Base-by-base conservation (phyloP, 371 early-diverging fungal species). In the Quaeritorhiza haematococci region DNA sequence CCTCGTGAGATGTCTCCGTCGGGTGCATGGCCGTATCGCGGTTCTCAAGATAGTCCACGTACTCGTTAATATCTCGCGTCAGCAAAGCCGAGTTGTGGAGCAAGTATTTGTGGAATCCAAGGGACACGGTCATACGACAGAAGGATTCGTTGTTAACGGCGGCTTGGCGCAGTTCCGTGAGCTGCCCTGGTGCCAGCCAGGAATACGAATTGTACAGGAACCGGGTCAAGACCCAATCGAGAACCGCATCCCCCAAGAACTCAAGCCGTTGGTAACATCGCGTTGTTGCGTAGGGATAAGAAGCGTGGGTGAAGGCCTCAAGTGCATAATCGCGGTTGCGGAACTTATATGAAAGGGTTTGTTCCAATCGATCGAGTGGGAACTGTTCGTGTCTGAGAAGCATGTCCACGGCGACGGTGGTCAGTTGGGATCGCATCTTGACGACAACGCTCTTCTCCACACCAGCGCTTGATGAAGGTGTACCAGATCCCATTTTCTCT, bases 211-310 rank as follows among this genome's bases (percentile, higher is more conserved):
- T 64, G 59, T 78, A 94, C 49, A 91, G 85, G 52, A 89, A 84
- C 17, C 81, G 72, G n/a, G 90, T 86, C 0, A 91, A 76, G 52
- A 91, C 67, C 62, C 85, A 90, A 68, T 94, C 95, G 41, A 96
- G 58, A 10, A 96, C 79, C 0, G 95, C 91, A 67, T 96, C 96
- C 7, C 97, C 97, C 48, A 95, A 61, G 59, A 89, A 96, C 71
- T 96, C 96, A 3, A 96, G 75, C 2, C 94, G 87, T 67, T 95
- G 87, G 62, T 94, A 95, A 58, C 88, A 89, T 17, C 74, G 17
- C 53, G 47, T 38, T 79, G 76, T 21, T 75, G 75, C 17, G 74
- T 58, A 60, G 84, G 81, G 24, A 55, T 55, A 56, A 4, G 70
- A 64, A 1, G 54, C 17, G 64, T 93, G 94, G 0, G 92, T 91